Evolutionary conservation across 768 basidiomycete genomes (phyloP), one percentile per base, ranked within the genome.

Genomic region (Phaffia australis): DNA sequence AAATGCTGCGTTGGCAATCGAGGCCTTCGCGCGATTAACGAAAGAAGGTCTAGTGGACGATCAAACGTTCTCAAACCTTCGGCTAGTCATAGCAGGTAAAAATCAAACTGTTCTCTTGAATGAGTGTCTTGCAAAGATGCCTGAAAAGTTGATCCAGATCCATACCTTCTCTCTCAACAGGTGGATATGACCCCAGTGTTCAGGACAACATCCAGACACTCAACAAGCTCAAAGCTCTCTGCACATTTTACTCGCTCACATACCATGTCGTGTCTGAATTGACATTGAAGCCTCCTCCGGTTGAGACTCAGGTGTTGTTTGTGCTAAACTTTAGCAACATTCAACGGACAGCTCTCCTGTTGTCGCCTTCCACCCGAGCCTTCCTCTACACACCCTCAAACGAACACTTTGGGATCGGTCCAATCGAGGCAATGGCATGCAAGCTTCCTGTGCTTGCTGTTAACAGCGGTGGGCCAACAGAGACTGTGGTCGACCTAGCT

Each of bases 331-430:
- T 95, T 75, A 85, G 87, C 1, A 87, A 86, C 7, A 71, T 79
- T 0, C 94, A 98, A 74, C 87, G 93, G 35, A 84, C 87, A 0
- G 85, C 85, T 8, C 82, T 98, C 0, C 83, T 99, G 48, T 82
- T 78, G 16, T 81, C 83, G 5, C 75, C 82, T 0, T 82, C 81
- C 5, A 88, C 89, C 0, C 76, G 83, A 19, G 88, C 83, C 0
- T 79, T 98, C 0, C 81, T 99, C 8, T 99, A 99, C 75, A 99
- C 94, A 0, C 95, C 94, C 0, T 79, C 82, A 9, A 94, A 94
- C 75, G 94, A 99, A 72, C 94, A 99, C 75, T 95, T 98, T 75
- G 95, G 94, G 1, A 97, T 99, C 71, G 93, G 87, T 0, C 94
- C 95, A 1, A 83, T 97, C 3, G 94, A 99, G 75, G 92, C 84